These are phyloP conservation scores for Populus simonii DNA, from an alignment of 345 rosid genomes.

Conservation along the genomic window DNA sequence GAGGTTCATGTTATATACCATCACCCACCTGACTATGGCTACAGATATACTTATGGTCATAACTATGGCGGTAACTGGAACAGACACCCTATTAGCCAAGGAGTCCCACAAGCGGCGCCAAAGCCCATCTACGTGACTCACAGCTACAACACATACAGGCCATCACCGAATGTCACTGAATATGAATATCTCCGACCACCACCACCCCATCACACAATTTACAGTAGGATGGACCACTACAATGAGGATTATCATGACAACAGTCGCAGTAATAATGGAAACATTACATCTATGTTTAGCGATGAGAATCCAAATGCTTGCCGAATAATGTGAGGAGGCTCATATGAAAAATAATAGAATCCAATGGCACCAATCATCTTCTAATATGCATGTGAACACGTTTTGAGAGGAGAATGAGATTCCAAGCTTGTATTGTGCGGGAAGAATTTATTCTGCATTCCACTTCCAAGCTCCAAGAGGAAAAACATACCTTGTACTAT, in stretches of 20 bases:
- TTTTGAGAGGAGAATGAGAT: slow-evolving; percentile 39
- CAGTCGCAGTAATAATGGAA: slow-evolving; percentile 33
- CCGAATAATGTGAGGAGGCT: slow-evolving; percentile 35
- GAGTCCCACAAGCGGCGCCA: slow-evolving; percentile 25
- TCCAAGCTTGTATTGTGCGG: slow-evolving; percentile 36
- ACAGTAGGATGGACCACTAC: slow-evolving; percentile 41
- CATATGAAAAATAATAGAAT: background rate
- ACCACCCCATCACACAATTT: slow-evolving; percentile 31
- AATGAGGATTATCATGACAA: slow-evolving; percentile 33
- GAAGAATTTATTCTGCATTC: slow-evolving; percentile 44
- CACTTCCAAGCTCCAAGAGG: slow-evolving; percentile 21
- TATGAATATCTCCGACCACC: slow-evolving; percentile 41
- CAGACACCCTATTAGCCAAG: slow-evolving; percentile 26
- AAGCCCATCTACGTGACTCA: slow-evolving; percentile 43
- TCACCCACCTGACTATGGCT: slow-evolving; percentile 46
- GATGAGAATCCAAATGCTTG: slow-evolving; percentile 77
- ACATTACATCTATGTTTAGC: slow-evolving; percentile 61
- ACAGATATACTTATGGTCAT: slow-evolving; percentile 34
- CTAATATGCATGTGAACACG: slow-evolving; percentile 27
- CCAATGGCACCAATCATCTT: slow-evolving; percentile 9
- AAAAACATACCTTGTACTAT: slow-evolving; percentile 3
- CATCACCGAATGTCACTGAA: slow-evolving; percentile 54
- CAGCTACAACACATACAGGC: slow-evolving; percentile 57
- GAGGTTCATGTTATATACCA: slow-evolving; percentile 48
- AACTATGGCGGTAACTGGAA: slow-evolving; percentile 26